Conservation (phyloP, 208 protist species). For the Jaenimonas drosophilae region DNA sequence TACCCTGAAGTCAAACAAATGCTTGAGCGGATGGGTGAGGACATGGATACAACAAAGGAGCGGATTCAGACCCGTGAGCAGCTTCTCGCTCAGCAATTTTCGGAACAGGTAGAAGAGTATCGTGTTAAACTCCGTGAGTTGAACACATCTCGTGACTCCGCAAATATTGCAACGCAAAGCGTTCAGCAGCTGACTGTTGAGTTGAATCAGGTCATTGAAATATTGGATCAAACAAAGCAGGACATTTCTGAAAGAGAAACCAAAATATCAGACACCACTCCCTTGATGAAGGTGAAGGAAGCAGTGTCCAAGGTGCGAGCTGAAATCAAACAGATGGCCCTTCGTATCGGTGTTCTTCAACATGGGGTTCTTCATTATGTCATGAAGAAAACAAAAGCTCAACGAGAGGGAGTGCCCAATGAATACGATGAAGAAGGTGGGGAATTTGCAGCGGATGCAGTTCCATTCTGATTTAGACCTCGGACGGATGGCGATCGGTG, state of each 20-base stretch:
- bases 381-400: conserved; percentile 67
- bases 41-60: conserved; percentile 82
- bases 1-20: conserved; percentile 84
- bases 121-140: conserved; percentile 81
- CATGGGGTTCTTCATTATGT: conserved; percentile 84
- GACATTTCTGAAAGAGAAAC: conserved; percentile 80
- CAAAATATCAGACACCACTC: conserved; percentile 83
- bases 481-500: too few species aligned
- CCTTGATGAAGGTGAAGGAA: conserved; percentile 85
- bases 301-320: conserved; percentile 72
- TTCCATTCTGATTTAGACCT: too few species aligned
- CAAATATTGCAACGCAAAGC: conserved; percentile 69
- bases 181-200: conserved; percentile 83
- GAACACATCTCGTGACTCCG: conserved; percentile 64
- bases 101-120: conserved; percentile 82
- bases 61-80: conserved; percentile 87
- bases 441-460: too few species aligned
- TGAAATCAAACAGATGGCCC: conserved; percentile 85
- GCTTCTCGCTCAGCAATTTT: conserved; percentile 86
- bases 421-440: too few species aligned
- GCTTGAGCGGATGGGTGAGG: conserved; percentile 64
- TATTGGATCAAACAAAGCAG: conserved; percentile 76
- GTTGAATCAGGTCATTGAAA: conserved; percentile 81
- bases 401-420: conserved; percentile 38
- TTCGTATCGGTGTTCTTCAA: conserved; percentile 84